Conservation (phyloP, 129 eudicot genomes). For the Apium graveolens region DNA sequence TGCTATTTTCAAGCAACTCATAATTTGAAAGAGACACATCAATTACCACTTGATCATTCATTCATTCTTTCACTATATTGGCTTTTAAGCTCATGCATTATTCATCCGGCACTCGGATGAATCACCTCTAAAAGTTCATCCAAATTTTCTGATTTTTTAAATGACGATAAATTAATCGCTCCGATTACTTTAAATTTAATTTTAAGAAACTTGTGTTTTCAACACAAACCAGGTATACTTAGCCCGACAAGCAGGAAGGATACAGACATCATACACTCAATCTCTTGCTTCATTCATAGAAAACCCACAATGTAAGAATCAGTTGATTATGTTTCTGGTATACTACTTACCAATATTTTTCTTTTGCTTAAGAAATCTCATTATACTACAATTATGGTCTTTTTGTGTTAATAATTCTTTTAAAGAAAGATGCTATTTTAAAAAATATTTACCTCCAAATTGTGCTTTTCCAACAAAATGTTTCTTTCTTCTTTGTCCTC, state of each 20-base stretch:
- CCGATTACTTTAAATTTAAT: neutral
- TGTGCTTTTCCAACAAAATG: neutral
- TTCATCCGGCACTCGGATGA: neutral
- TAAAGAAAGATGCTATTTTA: no score
- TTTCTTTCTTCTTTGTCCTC: neutral
- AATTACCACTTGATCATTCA: neutral
- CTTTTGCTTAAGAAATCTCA: slow-evolving; percentile 29
- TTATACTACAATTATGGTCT: neutral
- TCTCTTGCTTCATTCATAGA: slow-evolving; percentile 31
- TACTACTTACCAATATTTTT: neutral
- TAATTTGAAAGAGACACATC: neutral
- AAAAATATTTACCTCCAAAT: neutral
- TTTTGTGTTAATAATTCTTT: neutral
- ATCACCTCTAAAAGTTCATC: neutral
- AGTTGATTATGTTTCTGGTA: neutral
- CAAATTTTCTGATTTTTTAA: neutral
- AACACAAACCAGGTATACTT: neutral
- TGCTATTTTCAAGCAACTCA: slow-evolving; percentile 1
- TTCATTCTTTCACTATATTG: neutral
- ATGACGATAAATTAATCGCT: neutral
- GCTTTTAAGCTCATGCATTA: neutral
- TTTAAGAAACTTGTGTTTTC: neutral
- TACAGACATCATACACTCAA: slow-evolving; percentile 22
- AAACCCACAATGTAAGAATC: neutral
- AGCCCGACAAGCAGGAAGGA: neutral